phyloP scores from a whole-genome alignment of 2,329 filamentous ascomycete species.

The Colletotrichum kahawae region DNA sequence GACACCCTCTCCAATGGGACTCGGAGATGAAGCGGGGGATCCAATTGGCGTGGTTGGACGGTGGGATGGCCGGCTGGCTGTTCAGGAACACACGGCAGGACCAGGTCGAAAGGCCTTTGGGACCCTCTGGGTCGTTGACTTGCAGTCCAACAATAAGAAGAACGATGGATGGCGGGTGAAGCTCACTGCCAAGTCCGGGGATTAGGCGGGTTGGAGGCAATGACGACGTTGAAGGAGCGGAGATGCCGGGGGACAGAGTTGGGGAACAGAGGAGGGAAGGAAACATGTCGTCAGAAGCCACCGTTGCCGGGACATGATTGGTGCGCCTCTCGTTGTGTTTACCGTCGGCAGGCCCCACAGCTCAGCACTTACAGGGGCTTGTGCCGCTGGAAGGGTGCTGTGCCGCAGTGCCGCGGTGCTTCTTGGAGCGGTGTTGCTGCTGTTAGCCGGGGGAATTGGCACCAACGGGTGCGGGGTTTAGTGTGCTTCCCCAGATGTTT shows the following conservation, averaged over 20 bases:
- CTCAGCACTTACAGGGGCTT: not conserved
- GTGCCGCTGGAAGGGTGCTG: not conserved
- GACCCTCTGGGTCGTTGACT: not conserved
- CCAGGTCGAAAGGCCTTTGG: constrained; percentile 1
- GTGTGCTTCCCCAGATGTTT: constrained; percentile 21
- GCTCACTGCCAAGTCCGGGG: constrained; percentile 2
- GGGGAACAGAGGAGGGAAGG: not conserved
- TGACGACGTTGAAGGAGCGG: constrained; percentile 11
- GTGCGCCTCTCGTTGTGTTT: constrained; percentile 5
- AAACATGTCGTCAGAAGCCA: constrained; percentile 7
- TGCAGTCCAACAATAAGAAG: not conserved
- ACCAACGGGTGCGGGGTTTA: constrained; percentile 18
- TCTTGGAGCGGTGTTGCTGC: not conserved
- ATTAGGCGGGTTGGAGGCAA: not conserved
- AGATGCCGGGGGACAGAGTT: constrained; percentile 1
- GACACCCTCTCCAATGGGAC: constrained; percentile 14
- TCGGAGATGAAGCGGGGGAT: not conserved
- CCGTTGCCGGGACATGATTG: constrained; percentile 4
- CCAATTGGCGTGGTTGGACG: not conserved
- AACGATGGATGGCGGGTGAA: not conserved
- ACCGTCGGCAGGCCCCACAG: not conserved
- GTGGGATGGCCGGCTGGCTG: not conserved
- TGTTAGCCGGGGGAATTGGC: constrained; percentile 6
- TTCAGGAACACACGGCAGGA: constrained; percentile 2
- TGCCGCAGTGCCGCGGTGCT: not conserved